Base-by-base conservation (phyloP, 1,284 basidiomycete genomes). In the Boletus semigastroideus region DNA sequence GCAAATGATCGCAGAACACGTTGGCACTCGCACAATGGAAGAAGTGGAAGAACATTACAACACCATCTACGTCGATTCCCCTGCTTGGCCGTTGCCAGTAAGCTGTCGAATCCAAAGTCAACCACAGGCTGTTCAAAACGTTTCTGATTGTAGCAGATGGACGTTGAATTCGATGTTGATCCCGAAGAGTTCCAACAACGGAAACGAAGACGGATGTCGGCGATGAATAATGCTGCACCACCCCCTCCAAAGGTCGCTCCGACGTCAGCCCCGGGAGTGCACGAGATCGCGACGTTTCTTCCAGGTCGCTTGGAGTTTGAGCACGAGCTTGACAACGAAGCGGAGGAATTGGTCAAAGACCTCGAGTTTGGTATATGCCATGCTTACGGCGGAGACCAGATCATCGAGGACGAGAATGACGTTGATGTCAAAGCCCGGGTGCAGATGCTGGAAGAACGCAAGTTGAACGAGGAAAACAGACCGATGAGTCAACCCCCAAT, bases 281-380 rank as follows among this genome's bases (percentile, higher is more conserved):
- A 98, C 71, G 97, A 99, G 74, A 82, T 99, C 39, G 86, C 86
- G 12, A 92, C 90, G 0, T 98, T 90, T 74, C 90, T 99, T 72
- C 96, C 96, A 8, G 96, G 96, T 17, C 87, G 97, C 41, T 80
- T 99, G 45, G 96, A 99, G 70, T 99, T 99, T 68, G 97, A 99
- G 68, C 91, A 94, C 60, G 97, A 99, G 72, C 75, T 94, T 17
- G 96, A 98, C 67, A 95, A 97, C 67, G 94, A 98, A 34, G 96
- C 96, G 0, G 96, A 99, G 67, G 87, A 95, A 64, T 74, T 94
- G 2, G 89, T 98, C 59, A 99, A 98, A 72, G 94, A 99, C 66
- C 79, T 99, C 59, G 95, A 98, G 68, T 98, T 98, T 63, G 96
- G 94, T 3, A 74, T 92, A 11, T 92, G 94, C 53, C 78, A 84